Evolutionary conservation across 2,329 filamentous ascomycete genomes (phyloP).

Genomic region (Elsinoe necatrix): DNA sequence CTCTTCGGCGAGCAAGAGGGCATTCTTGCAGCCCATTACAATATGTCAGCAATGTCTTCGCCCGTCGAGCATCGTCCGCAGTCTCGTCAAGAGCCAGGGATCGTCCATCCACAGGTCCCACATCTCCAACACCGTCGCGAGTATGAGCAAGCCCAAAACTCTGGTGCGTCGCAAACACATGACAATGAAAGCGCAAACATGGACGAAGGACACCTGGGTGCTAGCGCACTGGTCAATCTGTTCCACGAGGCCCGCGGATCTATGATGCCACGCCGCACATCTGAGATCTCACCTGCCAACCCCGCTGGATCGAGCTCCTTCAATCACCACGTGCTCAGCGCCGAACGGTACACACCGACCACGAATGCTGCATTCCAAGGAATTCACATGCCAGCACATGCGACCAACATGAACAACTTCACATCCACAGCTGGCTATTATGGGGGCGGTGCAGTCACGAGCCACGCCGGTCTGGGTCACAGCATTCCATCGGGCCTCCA

Average conservation of each 20-base stretch:
- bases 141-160: background rate
- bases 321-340: slow-evolving; percentile 6
- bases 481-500: slow-evolving; percentile 7
- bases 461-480: background rate
- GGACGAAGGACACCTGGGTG: slow-evolving; percentile 8
- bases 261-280: slow-evolving; percentile 2
- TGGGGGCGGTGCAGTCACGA: background rate
- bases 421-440: background rate
- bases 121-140: background rate
- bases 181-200: background rate
- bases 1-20: slow-evolving; percentile 6
- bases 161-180: background rate
- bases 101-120: background rate
- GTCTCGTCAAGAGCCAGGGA: slow-evolving; percentile 6
- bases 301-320: background rate
- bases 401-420: background rate
- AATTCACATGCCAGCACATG: slow-evolving; percentile 4
- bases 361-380: background rate
- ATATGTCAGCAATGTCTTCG: slow-evolving; percentile 12
- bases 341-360: slow-evolving; percentile 10
- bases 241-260: background rate
- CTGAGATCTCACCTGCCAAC: slow-evolving; percentile 5
- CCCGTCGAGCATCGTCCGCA: slow-evolving; percentile 7
- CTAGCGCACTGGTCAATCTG: slow-evolving; percentile 9
- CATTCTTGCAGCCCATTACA: background rate